Conservation (phyloP, 176 grass and related monocot genomes). For the Avena eriantha region DNA sequence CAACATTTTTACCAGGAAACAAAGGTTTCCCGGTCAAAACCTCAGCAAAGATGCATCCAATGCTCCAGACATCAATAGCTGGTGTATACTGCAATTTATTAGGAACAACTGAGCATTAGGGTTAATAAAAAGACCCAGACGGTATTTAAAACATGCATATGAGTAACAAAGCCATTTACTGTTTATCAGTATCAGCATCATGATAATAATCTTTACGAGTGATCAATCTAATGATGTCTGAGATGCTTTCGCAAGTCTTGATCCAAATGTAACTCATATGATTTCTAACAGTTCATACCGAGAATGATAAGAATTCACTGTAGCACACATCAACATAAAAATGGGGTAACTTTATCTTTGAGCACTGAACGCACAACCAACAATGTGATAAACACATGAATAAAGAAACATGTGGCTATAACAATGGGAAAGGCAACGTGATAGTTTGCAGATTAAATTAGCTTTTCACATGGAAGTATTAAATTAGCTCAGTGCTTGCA, state of each 20-base stretch:
- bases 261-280: neutral
- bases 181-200: neutral
- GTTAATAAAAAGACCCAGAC: neutral
- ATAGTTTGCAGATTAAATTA: conserved; percentile 9
- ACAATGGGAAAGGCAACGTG: neutral
- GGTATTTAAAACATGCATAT: neutral
- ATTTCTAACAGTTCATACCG: neutral
- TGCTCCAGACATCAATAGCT: conserved; percentile 99
- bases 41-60: conserved; percentile 99
- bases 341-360: neutral
- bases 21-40: conserved; percentile 94
- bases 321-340: neutral
- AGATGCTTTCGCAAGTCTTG: conserved; percentile 16
- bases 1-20: conserved; percentile 99
- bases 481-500: conserved; percentile 4
- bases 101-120: conserved; percentile 20
- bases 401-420: conserved; percentile 5
- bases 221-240: neutral
- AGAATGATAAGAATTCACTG: neutral
- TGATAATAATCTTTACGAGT: neutral
- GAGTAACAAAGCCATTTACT: neutral
- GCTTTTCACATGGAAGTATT: conserved; percentile 5
- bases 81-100: conserved; percentile 92
- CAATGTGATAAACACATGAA: neutral
- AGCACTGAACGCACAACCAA: conserved; percentile 11